A percentile compares a stretch with the other conserved stretches of the same genome.
Conservation (phyloP, 2,329 filamentous ascomycete genomes). For the Fusarium torulosum region DNA sequence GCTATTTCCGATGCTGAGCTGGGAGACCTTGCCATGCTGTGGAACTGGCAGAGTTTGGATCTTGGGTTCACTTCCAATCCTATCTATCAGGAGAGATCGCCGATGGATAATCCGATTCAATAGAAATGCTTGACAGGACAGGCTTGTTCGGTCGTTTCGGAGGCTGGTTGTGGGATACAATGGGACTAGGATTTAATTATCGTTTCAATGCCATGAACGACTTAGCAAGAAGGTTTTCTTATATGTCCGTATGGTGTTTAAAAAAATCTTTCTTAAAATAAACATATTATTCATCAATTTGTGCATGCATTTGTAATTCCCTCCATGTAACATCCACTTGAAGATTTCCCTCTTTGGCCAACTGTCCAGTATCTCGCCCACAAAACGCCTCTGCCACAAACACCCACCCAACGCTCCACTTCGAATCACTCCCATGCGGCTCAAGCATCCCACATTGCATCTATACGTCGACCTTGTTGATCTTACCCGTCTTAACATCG, state of each 20-base stretch:
- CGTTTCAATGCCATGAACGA: no score
- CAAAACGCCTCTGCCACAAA: neutral
- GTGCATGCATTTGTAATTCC: no score
- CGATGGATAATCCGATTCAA: neutral
- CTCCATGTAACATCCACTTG: no score
- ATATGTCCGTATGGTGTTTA: neutral
- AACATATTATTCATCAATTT: no score
- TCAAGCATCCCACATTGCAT: neutral
- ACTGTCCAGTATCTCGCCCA: neutral
- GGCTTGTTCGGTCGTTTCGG: neutral
- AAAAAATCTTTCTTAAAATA: neutral
- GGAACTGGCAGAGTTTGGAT: conserved; percentile 32
- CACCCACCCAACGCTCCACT: neutral
- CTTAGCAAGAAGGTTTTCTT: neutral
- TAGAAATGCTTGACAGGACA: rapidly evolving
- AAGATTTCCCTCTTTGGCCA: neutral
- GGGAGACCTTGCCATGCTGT: conserved; percentile 27
- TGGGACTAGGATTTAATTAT: neutral
- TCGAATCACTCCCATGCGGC: no score
- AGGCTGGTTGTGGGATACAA: neutral
- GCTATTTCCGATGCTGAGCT: conserved; percentile 21
- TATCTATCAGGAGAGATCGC: conserved; percentile 16
- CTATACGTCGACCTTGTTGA: conserved; percentile 45
- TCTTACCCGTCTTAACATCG: conserved; percentile 78
- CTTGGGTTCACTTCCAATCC: conserved; percentile 23